phyloP scores from a whole-genome alignment of 2,329 filamentous ascomycete species.

The Mycosphaerella sp. region DNA sequence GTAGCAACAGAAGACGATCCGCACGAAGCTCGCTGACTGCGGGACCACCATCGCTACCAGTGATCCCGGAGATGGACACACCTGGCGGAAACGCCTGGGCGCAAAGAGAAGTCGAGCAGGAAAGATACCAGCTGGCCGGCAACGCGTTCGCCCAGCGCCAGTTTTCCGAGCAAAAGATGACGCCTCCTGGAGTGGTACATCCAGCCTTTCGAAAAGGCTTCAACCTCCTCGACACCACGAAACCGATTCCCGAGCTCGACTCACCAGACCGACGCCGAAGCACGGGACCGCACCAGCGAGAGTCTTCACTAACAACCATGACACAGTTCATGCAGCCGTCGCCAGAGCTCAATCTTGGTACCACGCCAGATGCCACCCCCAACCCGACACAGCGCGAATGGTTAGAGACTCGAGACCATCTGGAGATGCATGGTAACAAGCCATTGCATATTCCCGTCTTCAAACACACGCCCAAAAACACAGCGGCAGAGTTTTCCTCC shows the following conservation, averaged over 20 bases:
- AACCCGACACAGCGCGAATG: constrained; percentile 35
- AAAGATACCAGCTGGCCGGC: constrained; percentile 25
- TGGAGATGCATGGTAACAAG: constrained; percentile 28
- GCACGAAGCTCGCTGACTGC: not conserved
- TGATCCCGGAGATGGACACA: constrained; percentile 2
- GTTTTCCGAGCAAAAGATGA: constrained; percentile 16
- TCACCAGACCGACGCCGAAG: constrained; percentile 3
- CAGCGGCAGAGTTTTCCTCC: constrained; percentile 19
- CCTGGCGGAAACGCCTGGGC: constrained; percentile 31
- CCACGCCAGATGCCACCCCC: constrained; percentile 22
- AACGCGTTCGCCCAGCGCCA: constrained; percentile 34
- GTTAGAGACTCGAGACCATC: constrained; percentile 38
- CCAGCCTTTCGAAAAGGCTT: constrained; percentile 22
- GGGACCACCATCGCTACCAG: constrained; percentile 1
- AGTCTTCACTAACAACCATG: constrained; percentile 26
- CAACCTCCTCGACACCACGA: constrained; percentile 12
- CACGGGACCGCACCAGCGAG: constrained; percentile 7
- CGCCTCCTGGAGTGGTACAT: constrained; percentile 23
- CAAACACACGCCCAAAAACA: constrained; percentile 23
- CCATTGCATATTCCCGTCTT: constrained; percentile 29
- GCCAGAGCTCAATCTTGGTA: constrained; percentile 24
- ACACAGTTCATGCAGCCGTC: constrained; percentile 24
- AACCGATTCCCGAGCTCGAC: constrained; percentile 14
- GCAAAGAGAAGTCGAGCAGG: constrained; percentile 17
- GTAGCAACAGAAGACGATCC: constrained; percentile 5